Base-by-base conservation (phyloP, 805 yeast species). In the Saccharomycopsis malanga region DNA sequence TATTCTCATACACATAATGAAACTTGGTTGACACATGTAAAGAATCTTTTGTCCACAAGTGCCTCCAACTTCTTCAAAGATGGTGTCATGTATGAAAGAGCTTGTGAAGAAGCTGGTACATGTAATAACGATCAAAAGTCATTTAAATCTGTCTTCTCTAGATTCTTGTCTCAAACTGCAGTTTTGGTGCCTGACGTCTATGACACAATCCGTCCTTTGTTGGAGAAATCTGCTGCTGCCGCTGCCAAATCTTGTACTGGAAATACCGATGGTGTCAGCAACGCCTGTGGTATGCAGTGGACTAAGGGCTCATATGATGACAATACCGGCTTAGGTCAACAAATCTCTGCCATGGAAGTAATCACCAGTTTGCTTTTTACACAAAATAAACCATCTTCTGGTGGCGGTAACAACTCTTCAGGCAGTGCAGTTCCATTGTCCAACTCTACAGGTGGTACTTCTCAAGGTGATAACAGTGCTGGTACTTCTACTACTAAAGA, bases 181-280 rank as follows among this genome's bases (percentile, higher is more conserved):
- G 66, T 73, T 37, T 63, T 83, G 65, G 78, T 75, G 2, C 87
- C 87, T 2, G 64, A 69, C 34, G 68, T 83, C 3, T 63, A 60
- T 41, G 72, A 69, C 42, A 58, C 62, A 3, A 75, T 83, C 53
- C 66, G 68, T 58, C 52, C 63, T 5, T 65, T 71, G 57, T 56
- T 82, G 32, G 68, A 67, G 25, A 64, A 69, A 27, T 77, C 81
- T 18, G 84, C 87, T 2, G 48, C 53, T 21, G 95, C 81, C 23
- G 95, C 95, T 1, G 91, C 89, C 2, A 65, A 66, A 42, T 75
- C 91, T 1, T 87, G 96, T 64, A 68, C 80, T 1, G 96, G 96
- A 50, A 69, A 79, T 1, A 95, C 95, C 52, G 34, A 23, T 15
- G 46, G 46, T 9, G 42, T 40, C 18, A 22, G 20, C 3, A 48